These are phyloP conservation scores for Lactarius vividus DNA, from an alignment of 768 basidiomycete genomes.

Conservation along the genomic window DNA sequence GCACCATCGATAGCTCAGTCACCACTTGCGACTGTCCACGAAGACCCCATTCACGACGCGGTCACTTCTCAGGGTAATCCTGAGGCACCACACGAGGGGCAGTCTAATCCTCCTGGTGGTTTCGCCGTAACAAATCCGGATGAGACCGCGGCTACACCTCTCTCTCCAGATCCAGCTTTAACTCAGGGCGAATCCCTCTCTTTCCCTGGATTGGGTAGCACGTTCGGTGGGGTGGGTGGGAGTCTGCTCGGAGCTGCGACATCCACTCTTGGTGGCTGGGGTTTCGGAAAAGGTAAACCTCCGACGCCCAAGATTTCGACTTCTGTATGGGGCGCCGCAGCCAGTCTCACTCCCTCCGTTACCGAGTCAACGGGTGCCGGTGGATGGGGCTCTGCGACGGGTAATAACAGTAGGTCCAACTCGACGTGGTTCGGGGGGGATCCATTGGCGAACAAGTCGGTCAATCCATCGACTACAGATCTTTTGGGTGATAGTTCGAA, in stretches of 20 bases:
- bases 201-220: constrained; percentile 1
- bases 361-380: constrained; percentile 5
- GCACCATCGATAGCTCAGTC: constrained; percentile 2
- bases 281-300: constrained; percentile 17
- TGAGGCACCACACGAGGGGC: neutral
- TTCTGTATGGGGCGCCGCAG: constrained; percentile 3
- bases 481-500: neutral
- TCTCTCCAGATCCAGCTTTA: neutral
- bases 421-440: neutral
- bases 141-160: neutral
- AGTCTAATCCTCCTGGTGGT: constrained; percentile 3
- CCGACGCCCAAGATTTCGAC: constrained; percentile 1
- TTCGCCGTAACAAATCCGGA: constrained; percentile 10
- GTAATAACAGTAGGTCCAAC: constrained; percentile 17
- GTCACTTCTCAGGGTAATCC: neutral
- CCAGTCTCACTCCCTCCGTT: neutral
- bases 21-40: constrained; percentile 14
- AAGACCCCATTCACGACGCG: constrained; percentile 2
- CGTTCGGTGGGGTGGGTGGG: neutral
- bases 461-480: constrained; percentile 12
- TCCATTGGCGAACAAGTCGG: neutral
- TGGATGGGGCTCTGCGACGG: constrained; percentile 24
- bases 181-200: neutral
- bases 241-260: constrained; percentile 8
- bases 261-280: constrained; percentile 6